phyloP scores from a whole-genome alignment of 1,139 yeast genomes.

The Ogataea hybrid region DNA sequence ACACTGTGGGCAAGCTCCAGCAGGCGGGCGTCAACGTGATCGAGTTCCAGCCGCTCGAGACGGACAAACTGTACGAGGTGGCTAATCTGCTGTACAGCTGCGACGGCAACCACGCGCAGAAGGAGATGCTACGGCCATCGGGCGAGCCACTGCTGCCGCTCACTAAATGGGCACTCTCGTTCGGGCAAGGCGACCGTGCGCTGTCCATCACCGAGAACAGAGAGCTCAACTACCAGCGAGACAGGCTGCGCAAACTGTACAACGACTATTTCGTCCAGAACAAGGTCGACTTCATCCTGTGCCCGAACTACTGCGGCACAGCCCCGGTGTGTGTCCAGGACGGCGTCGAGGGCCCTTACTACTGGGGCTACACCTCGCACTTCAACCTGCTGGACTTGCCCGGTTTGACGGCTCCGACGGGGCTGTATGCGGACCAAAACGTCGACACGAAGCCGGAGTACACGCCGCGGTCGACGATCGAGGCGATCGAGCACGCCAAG shows the following conservation, averaged over 20 bases:
- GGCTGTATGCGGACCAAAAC: constrained; percentile 52
- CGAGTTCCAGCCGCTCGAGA: constrained; percentile 52
- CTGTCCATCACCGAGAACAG: constrained; percentile 46
- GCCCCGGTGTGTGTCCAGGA: constrained; percentile 51
- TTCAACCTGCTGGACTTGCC: constrained; percentile 68
- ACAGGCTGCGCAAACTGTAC: constrained; percentile 53
- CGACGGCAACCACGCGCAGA: constrained; percentile 61
- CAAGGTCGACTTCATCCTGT: constrained; percentile 63
- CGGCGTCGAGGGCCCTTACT: constrained; percentile 55
- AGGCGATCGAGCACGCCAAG: constrained; percentile 40
- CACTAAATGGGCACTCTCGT: constrained; percentile 57
- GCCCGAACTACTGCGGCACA: constrained; percentile 69
- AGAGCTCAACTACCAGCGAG: constrained; percentile 48
- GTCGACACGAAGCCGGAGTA: constrained; percentile 29
- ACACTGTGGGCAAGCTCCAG: constrained; percentile 38
- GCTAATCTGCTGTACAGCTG: constrained; percentile 50
- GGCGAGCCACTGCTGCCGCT: constrained; percentile 66
- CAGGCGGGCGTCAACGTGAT: constrained; percentile 45
- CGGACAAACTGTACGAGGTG: constrained; percentile 49
- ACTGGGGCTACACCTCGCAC: constrained; percentile 76
- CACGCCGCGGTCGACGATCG: constrained; percentile 42
- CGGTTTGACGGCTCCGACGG: constrained; percentile 59
- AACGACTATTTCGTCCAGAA: constrained; percentile 49
- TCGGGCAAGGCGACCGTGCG: constrained; percentile 54
- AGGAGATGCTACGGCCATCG: constrained; percentile 48